Conservation (phyloP, 2,329 filamentous ascomycete species). For the Arthrobotrys entomopaga region DNA sequence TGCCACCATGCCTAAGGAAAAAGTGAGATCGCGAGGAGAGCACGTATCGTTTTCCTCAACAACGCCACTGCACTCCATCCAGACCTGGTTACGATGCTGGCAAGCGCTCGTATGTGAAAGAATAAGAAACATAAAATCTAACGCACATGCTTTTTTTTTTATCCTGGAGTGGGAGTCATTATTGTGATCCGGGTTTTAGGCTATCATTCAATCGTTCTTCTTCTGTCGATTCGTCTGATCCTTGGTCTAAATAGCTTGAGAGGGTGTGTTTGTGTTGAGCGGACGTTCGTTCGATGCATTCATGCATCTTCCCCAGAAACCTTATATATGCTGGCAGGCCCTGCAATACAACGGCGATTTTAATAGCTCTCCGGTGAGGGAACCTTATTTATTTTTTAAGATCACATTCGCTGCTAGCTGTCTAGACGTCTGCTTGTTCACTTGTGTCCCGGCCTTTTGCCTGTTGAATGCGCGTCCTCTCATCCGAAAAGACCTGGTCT, state of each 20-base stretch:
- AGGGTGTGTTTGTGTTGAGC: slow-evolving; percentile 37
- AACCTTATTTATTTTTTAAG: neutral
- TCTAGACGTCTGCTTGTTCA: neutral
- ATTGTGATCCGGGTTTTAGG: slow-evolving; percentile 8
- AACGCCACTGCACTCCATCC: neutral
- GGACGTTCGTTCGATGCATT: slow-evolving; percentile 46
- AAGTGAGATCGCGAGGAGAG: slow-evolving; percentile 22
- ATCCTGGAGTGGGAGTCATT: slow-evolving; percentile 9
- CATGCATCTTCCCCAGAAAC: slow-evolving; percentile 51
- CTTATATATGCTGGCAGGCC: slow-evolving; percentile 14
- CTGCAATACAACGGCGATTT: slow-evolving; percentile 48
- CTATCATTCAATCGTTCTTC: neutral
- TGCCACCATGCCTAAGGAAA: slow-evolving; percentile 30
- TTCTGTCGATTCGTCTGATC: slow-evolving; percentile 7
- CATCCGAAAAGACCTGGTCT: neutral
- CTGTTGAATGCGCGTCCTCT: neutral
- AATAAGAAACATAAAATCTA: neutral
- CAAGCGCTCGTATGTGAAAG: too few relatives aligned
- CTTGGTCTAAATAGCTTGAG: neutral
- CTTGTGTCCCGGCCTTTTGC: neutral
- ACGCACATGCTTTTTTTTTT: neutral
- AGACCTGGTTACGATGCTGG: slow-evolving; percentile 1
- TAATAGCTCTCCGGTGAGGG: neutral
- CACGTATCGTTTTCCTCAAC: too few relatives aligned
- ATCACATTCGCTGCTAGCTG: neutral